phyloP scores from a whole-genome alignment of 805 yeast species.

The Blastobotrys terrestris region DNA sequence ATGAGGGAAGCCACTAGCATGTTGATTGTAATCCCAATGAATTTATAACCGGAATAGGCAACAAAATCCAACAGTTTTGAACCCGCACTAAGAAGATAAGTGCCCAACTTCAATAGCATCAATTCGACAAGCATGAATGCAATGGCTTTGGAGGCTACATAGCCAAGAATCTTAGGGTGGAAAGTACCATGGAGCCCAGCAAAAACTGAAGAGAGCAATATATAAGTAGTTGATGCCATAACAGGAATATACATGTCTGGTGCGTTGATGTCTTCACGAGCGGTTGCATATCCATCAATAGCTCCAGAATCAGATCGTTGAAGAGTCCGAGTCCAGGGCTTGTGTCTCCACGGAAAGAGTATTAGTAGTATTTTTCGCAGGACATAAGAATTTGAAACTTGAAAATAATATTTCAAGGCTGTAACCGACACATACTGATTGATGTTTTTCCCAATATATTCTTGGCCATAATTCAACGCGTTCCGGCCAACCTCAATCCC shows the following conservation, averaged over 20 bases:
- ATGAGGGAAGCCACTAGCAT: conserved; percentile 29
- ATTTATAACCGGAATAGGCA: conserved; percentile 91
- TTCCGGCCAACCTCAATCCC: conserved; percentile 85
- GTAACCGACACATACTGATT: conserved; percentile 43
- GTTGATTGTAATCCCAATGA: conserved; percentile 53
- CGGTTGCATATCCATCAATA: conserved; percentile 55
- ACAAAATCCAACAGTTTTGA: conserved; percentile 76
- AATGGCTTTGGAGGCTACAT: conserved; percentile 76
- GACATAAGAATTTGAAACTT: conserved; percentile 86
- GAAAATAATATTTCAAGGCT: conserved; percentile 79
- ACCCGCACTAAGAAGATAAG: conserved; percentile 69
- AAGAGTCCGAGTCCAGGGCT: conserved; percentile 66
- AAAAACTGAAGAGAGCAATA: conserved; percentile 73
- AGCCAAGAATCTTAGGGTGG: conserved; percentile 89
- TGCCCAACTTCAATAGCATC: conserved; percentile 66
- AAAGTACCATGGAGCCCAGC: conserved; percentile 85
- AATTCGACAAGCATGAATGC: conserved; percentile 79
- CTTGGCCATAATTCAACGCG: conserved; percentile 77
- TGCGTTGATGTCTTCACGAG: conserved; percentile 83
- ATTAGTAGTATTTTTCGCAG: conserved; percentile 64
- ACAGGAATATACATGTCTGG: conserved; percentile 95
- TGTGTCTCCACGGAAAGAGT: conserved; percentile 78
- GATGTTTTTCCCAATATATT: conserved; percentile 67
- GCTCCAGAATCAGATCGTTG: conserved; percentile 34
- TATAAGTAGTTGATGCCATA: conserved; percentile 87